A percentile compares a stretch with the other conserved stretches of the same genome.
Conservation (phyloP, 768 basidiomycete species). For the Bullera alba region DNA sequence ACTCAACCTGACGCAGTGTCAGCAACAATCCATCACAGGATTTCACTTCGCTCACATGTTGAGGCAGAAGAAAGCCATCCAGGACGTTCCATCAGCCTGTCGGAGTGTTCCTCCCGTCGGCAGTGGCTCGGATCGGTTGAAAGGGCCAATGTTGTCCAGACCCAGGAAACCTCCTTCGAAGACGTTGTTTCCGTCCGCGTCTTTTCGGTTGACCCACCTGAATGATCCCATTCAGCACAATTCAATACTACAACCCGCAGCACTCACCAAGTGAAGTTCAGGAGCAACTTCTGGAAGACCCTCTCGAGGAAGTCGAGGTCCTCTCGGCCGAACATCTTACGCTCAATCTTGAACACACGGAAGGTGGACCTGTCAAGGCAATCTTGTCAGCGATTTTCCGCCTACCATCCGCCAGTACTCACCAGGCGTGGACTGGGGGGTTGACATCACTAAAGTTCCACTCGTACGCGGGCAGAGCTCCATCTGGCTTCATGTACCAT, state of each 20-base stretch:
- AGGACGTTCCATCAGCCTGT: constrained; percentile 96
- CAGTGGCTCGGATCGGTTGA: constrained; percentile 93
- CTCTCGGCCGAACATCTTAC: constrained; percentile 84
- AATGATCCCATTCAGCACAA: neutral
- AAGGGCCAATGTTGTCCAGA: constrained; percentile 93
- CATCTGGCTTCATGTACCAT: constrained; percentile 98
- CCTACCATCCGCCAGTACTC: constrained; percentile 13
- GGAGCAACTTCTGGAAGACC: constrained; percentile 91
- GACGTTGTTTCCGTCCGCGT: constrained; percentile 86
- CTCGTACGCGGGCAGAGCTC: constrained; percentile 96
- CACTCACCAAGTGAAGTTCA: constrained; percentile 89
- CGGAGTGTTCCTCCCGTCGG: constrained; percentile 80
- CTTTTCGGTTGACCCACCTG: constrained; percentile 99
- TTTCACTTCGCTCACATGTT: constrained; percentile 63
- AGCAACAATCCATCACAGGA: neutral
- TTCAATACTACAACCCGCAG: neutral
- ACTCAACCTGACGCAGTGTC: constrained; percentile 61
- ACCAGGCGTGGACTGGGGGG: constrained; percentile 98
- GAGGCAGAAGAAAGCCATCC: constrained; percentile 99
- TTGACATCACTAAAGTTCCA: constrained; percentile 99
- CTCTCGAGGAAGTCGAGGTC: constrained; percentile 90
- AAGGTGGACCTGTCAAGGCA: constrained; percentile 64
- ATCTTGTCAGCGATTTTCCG: neutral
- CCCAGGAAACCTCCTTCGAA: constrained; percentile 99
- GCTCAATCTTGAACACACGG: constrained; percentile 97